Conservation (phyloP, 2,329 filamentous ascomycete genomes). For the Trichoderma gracile region DNA sequence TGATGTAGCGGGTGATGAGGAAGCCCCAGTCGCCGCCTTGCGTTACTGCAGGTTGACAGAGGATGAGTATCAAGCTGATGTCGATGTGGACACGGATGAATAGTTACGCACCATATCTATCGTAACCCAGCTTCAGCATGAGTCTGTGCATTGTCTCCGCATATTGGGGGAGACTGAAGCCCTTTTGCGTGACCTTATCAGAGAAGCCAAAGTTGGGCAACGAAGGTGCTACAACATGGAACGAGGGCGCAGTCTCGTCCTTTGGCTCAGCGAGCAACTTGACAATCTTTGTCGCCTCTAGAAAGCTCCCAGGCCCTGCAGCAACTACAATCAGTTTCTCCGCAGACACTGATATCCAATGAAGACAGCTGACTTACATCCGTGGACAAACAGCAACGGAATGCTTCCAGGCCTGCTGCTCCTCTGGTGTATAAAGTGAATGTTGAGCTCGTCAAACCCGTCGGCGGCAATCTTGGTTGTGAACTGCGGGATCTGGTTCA, state of each 20-base stretch:
- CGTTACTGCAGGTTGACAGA: slow-evolving; percentile 37
- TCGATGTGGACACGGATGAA: background rate
- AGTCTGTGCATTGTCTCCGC: slow-evolving; percentile 64
- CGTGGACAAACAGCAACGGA: slow-evolving; percentile 67
- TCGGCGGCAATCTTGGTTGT: slow-evolving; percentile 53
- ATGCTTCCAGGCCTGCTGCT: slow-evolving; percentile 55
- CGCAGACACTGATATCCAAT: rapidly evolving
- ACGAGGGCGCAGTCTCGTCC: slow-evolving; percentile 40
- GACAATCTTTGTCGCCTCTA: slow-evolving; percentile 66
- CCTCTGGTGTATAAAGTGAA: slow-evolving; percentile 65
- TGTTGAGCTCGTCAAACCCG: slow-evolving; percentile 58
- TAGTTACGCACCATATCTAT: slow-evolving; percentile 36
- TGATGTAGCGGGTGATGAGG: slow-evolving; percentile 63
- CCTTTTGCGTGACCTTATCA: slow-evolving; percentile 34
- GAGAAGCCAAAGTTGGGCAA: slow-evolving; percentile 55
- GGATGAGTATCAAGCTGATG: background rate
- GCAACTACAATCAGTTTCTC: background rate
- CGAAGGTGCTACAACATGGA: slow-evolving; percentile 60
- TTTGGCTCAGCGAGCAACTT: slow-evolving; percentile 44
- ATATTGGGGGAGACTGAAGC: slow-evolving; percentile 40
- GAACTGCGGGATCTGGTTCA: slow-evolving; percentile 63
- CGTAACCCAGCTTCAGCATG: slow-evolving; percentile 66
- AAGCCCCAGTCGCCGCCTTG: slow-evolving; percentile 74
- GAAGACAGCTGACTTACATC: slow-evolving; percentile 47
- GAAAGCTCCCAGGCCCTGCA: slow-evolving; percentile 64